phyloP scores from a whole-genome alignment of 139 green algal genomes.

The Coelastrella sp. region DNA sequence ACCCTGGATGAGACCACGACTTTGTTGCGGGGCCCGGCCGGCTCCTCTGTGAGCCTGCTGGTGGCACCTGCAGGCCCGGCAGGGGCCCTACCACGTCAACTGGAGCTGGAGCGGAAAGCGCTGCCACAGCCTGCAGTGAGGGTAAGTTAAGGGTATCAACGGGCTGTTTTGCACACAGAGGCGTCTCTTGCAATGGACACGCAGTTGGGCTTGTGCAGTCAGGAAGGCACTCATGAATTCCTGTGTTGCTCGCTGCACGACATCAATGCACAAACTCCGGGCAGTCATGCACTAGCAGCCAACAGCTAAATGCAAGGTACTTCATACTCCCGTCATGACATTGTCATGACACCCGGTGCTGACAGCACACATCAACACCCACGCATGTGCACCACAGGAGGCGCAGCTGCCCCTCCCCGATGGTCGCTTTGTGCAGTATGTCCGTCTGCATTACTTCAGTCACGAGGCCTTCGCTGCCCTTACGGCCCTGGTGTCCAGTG shows the following conservation, averaged over 20 bases:
- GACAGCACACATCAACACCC: background rate
- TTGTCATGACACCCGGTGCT: no score
- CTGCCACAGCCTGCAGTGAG: constrained; percentile 56
- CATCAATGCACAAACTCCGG: no score
- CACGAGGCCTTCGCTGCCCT: constrained; percentile 53
- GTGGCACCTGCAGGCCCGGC: constrained; percentile 27
- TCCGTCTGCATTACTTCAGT: constrained; percentile 71
- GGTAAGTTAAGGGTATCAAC: background rate
- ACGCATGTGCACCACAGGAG: background rate
- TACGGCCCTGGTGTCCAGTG: constrained; percentile 25
- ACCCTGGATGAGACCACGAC: constrained; percentile 46
- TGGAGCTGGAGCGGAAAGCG: constrained; percentile 50
- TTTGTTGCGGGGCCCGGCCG: constrained; percentile 60
- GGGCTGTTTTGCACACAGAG: no score
- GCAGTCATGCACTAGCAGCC: no score
- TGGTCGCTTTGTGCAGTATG: constrained; percentile 54
- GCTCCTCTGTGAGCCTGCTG: constrained; percentile 53
- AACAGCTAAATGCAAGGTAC: no score
- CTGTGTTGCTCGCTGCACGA: no score
- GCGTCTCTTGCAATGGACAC: no score
- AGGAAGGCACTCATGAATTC: no score
- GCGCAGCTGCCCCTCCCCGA: constrained; percentile 33
- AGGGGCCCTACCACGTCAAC: background rate
- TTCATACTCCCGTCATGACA: no score
- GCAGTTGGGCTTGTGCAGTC: no score